These are phyloP conservation scores for Ustilago crameri DNA, from an alignment of 1,284 basidiomycete genomes.

Conservation along the genomic window DNA sequence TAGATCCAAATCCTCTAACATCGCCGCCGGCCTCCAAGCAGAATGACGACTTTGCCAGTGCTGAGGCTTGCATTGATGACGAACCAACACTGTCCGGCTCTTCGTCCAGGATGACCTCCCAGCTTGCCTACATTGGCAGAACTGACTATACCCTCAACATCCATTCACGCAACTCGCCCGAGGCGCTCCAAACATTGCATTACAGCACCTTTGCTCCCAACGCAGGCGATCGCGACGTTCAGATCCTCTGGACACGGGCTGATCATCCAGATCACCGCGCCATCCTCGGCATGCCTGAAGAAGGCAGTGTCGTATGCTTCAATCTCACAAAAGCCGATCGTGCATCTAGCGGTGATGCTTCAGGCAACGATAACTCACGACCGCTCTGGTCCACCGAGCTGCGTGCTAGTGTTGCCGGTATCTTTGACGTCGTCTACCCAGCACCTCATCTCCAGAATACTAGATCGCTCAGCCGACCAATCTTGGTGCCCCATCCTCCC, in stretches of 20 bases:
- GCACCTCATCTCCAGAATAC: slow-evolving; percentile 48
- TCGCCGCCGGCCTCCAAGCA: not conserved
- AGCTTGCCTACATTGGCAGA: slow-evolving; percentile 57
- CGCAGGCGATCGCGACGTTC: slow-evolving; percentile 61
- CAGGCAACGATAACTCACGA: slow-evolving; percentile 10
- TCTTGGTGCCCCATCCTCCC: slow-evolving; percentile 55
- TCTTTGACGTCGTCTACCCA: slow-evolving; percentile 61
- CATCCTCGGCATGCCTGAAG: slow-evolving; percentile 61
- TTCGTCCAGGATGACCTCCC: slow-evolving; percentile 34
- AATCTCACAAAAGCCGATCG: slow-evolving; percentile 43
- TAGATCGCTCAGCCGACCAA: slow-evolving; percentile 47
- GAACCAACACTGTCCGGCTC: slow-evolving; percentile 40
- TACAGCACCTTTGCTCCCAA: slow-evolving; percentile 66
- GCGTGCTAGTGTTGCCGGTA: slow-evolving; percentile 48
- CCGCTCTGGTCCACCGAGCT: slow-evolving; percentile 53
- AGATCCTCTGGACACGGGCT: slow-evolving; percentile 54
- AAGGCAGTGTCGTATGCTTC: slow-evolving; percentile 62
- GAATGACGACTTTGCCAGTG: slow-evolving; percentile 1
- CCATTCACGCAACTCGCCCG: slow-evolving; percentile 56
- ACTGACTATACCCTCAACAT: slow-evolving; percentile 67
- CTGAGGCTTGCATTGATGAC: slow-evolving; percentile 48
- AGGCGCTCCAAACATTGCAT: slow-evolving; percentile 60
- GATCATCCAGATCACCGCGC: slow-evolving; percentile 51
- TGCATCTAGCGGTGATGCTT: slow-evolving; percentile 1
- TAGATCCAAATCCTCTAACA: slow-evolving; percentile 8